Conservation (phyloP, 345 rosid species). For the Ailanthus altissimus region DNA sequence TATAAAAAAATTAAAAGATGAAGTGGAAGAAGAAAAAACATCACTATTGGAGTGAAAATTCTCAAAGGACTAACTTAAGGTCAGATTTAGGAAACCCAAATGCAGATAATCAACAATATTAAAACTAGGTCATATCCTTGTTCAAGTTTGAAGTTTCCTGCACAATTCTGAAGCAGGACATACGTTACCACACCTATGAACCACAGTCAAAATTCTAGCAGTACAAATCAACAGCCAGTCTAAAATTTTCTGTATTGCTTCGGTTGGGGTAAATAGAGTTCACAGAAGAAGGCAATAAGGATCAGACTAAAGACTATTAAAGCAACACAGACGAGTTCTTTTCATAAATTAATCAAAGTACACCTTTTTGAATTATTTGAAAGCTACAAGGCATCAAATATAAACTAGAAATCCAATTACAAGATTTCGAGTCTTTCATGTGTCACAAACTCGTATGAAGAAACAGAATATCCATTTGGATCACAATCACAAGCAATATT, state of each 20-base stretch:
- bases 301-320: not conserved
- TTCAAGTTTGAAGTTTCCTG: not conserved
- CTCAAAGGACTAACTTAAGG: not conserved
- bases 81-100: not conserved
- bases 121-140: not conserved
- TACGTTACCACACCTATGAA: not conserved
- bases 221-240: not conserved
- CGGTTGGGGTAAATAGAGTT: not conserved
- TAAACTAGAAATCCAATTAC: not conserved
- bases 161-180: not conserved
- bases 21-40: not conserved
- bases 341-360: slow-evolving; percentile 1
- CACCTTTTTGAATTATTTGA: not conserved
- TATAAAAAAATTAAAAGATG: not conserved
- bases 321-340: not conserved
- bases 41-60: not conserved
- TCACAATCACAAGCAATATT: not conserved
- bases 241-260: not conserved
- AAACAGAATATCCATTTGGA: not conserved
- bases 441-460: slow-evolving; percentile 1
- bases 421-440: not conserved
- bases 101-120: not conserved
- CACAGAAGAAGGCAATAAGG: not conserved
- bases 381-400: not conserved
- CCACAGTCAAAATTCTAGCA: not conserved